These are phyloP conservation scores for Trichoderma cornu-damae DNA, from an alignment of 2,329 filamentous ascomycete species.

Conservation along the genomic window DNA sequence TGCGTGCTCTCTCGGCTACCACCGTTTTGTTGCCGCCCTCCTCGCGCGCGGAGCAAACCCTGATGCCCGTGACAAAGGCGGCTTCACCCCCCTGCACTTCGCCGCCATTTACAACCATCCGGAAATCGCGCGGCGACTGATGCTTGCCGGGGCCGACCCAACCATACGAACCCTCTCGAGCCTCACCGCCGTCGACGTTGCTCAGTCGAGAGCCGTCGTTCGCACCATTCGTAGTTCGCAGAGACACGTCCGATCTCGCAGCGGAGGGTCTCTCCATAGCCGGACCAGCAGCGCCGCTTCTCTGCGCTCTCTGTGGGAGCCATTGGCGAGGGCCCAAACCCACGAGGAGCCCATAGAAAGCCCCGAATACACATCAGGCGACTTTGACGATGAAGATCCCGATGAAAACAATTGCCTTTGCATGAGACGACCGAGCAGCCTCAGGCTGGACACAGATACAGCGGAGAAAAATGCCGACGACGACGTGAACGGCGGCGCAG, in stretches of 20 bases:
- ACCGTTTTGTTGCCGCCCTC: conserved; percentile 70
- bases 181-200: conserved; percentile 66
- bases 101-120: conserved; percentile 70
- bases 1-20: conserved; percentile 68
- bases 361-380: conserved; percentile 42
- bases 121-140: conserved; percentile 70
- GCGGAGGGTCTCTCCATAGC: conserved; percentile 56
- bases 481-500: conserved; percentile 32
- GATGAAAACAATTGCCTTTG: conserved; percentile 35
- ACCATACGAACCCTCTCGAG: conserved; percentile 64
- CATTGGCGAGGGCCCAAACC: conserved; percentile 35
- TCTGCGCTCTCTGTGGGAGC: conserved; percentile 62
- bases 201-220: conserved; percentile 59
- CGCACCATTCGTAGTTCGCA: conserved; percentile 58
- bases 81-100: conserved; percentile 77
- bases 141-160: conserved; percentile 67
- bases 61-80: conserved; percentile 68
- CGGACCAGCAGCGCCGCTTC: conserved; percentile 63
- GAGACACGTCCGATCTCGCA: conserved; percentile 61
- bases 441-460: conserved; percentile 30
- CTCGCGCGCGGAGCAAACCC: conserved; percentile 73
- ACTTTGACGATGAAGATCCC: conserved; percentile 40
- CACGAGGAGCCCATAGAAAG: conserved; percentile 37
- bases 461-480: conserved; percentile 38
- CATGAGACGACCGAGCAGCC: conserved; percentile 33